A percentile compares a stretch with the other conserved stretches of the same genome.
Evolutionary conservation across 169 alveolate genomes (phyloP).

Genomic region (Plasmodium chabaudi): DNA sequence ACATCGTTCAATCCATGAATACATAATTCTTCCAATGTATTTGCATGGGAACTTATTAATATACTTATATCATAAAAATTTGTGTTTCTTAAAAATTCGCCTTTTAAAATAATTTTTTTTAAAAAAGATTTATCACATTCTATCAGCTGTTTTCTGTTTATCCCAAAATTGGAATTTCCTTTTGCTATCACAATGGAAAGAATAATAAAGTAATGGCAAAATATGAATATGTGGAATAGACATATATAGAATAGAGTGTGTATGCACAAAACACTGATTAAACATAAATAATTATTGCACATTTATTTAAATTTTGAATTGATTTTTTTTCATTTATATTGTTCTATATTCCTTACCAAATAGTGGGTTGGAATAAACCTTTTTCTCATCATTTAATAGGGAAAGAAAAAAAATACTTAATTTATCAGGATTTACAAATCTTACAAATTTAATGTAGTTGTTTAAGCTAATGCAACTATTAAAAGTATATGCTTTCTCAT

Average conservation of each 20-base stretch:
- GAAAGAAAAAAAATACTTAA: slow-evolving; percentile 28
- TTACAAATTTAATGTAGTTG: slow-evolving; percentile 44
- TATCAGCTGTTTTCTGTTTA: slow-evolving; percentile 27
- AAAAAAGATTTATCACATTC: slow-evolving; percentile 24
- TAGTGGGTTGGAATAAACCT: slow-evolving; percentile 10
- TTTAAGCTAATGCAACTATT: slow-evolving; percentile 22
- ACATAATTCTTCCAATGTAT: slow-evolving; percentile 25
- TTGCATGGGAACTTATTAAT: slow-evolving; percentile 18
- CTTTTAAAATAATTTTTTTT: slow-evolving; percentile 37
- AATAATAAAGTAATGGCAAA: neutral
- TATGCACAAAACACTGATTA: too few relatives aligned
- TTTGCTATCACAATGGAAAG: slow-evolving; percentile 6
- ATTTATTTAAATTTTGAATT: neutral
- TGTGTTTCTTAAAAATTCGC: slow-evolving; percentile 42
- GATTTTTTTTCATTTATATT: neutral
- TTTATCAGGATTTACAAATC: slow-evolving; percentile 25
- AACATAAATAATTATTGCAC: too few relatives aligned
- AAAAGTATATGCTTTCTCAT: slow-evolving; percentile 30
- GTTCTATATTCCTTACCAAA: slow-evolving; percentile 22
- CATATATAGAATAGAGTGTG: neutral
- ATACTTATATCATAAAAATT: slow-evolving; percentile 34
- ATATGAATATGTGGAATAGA: neutral
- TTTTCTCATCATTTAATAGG: slow-evolving; percentile 36
- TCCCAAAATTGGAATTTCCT: slow-evolving; percentile 12
- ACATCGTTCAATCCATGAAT: slow-evolving; percentile 63